Percentiles rank a stretch among this genome's conserved stretches.
phyloP scores from a whole-genome alignment of 345 rosid species.

The Atalantia buxifolia region DNA sequence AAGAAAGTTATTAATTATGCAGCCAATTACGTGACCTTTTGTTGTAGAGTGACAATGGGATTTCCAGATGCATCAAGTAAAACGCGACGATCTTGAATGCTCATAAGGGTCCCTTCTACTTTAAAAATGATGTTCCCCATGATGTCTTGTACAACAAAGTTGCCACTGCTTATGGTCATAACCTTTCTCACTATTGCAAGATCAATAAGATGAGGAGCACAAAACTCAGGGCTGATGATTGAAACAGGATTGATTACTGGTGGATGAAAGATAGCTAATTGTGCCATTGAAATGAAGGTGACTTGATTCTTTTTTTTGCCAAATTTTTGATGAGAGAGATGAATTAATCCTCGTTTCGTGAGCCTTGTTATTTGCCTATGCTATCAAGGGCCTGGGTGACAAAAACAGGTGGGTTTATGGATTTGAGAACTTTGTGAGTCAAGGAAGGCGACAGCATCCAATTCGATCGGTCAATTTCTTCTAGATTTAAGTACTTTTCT shows the following conservation, averaged over 20 bases:
- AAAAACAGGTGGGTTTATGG: neutral
- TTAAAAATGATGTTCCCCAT: conserved; percentile 35
- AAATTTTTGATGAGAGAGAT: too few species aligned
- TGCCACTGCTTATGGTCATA: conserved; percentile 27
- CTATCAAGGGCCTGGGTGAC: too few species aligned
- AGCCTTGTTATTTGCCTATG: too few species aligned
- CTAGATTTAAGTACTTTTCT: neutral
- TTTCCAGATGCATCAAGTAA: conserved; percentile 26
- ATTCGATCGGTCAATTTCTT: neutral
- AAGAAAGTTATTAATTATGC: neutral
- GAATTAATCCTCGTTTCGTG: too few species aligned
- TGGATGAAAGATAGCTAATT: neutral
- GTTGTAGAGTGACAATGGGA: conserved; percentile 26
- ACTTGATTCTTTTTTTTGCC: neutral
- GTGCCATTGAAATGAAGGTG: neutral
- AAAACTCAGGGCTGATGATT: conserved; percentile 2
- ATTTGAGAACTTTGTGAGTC: neutral
- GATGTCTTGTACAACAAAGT: conserved; percentile 32
- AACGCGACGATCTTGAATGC: conserved; percentile 24
- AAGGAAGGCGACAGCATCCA: neutral
- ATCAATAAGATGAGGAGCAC: conserved; percentile 25
- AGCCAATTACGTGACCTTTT: conserved; percentile 18
- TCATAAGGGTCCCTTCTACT: conserved; percentile 27
- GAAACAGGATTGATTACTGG: neutral
- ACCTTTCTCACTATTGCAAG: conserved; percentile 33